A percentile compares a stretch with the other conserved stretches of the same genome.
These are phyloP conservation scores for Colletotrichum magnum DNA, from an alignment of 2,329 filamentous ascomycete species.

Conservation along the genomic window DNA sequence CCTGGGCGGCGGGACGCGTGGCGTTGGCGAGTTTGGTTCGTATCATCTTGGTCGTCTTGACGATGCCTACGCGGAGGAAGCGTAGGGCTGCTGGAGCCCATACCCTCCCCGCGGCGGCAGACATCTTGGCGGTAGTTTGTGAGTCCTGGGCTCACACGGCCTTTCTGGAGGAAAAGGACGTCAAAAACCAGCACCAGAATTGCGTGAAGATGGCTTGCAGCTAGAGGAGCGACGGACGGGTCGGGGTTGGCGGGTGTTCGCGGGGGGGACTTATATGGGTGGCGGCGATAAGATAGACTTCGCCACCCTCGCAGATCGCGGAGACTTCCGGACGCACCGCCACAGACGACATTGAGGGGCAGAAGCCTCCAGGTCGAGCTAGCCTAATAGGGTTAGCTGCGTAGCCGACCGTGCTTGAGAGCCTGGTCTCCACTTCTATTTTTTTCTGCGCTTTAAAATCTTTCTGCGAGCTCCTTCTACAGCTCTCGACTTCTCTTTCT, in stretches of 20 bases:
- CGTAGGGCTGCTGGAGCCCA: constrained; percentile 70
- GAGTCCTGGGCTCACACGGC: constrained; percentile 31
- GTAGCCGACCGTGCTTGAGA: constrained; percentile 1
- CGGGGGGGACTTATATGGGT: constrained; percentile 44
- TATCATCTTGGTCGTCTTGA: constrained; percentile 65
- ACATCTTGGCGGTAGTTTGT: constrained; percentile 59
- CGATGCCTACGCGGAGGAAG: constrained; percentile 66
- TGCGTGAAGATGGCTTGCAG: neutral
- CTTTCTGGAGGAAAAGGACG: constrained; percentile 19
- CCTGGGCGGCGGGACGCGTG: constrained; percentile 58
- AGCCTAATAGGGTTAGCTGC: constrained; percentile 45
- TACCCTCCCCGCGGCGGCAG: constrained; percentile 67
- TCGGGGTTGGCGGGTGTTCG: constrained; percentile 32
- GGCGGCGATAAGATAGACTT: constrained; percentile 42
- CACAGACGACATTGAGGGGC: constrained; percentile 46
- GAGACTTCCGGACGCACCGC: constrained; percentile 50
- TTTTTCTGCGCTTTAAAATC: constrained; percentile 39
- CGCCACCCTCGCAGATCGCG: constrained; percentile 44
- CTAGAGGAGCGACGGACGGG: neutral
- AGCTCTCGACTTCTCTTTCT: constrained; percentile 41
- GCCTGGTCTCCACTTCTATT: constrained; percentile 20
- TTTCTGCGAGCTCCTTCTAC: constrained; percentile 46
- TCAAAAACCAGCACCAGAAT: neutral
- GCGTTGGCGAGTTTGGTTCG: constrained; percentile 64
- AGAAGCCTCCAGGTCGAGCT: constrained; percentile 34